Base-by-base conservation (phyloP, 2,329 filamentous ascomycete species). In the Hortaea sp. region DNA sequence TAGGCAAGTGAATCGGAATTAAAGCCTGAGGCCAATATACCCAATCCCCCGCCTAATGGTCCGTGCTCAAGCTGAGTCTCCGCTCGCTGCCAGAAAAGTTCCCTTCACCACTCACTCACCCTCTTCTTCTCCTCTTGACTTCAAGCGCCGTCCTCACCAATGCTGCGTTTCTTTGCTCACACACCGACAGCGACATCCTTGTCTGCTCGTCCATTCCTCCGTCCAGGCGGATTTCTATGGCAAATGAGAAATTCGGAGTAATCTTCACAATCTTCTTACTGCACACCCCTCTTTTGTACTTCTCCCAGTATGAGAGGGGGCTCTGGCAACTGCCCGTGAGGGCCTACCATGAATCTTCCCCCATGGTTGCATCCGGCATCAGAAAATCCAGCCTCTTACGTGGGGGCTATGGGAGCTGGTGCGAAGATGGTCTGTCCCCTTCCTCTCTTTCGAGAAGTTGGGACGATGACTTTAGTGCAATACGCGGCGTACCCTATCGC, bases 191-290 rank as follows among this genome's bases (percentile, higher is more conserved):
- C 62, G 58, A 53, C 42, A 30, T 41, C 20, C 20, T 20, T 20
- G 20, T 38, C 39, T 20, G 20, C 51, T 53, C 47, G 49, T 53
- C 53, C 57, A 20, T 20, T 20, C 4, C 20, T 20, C 20, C 20
- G 20, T 20, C 20, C 20, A 20, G 20, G 20, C 20, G 20, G 4
- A 20, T 20, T 20, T 46, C 28, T 52, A 53, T 68, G 71, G 86
- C 87, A 89, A 88, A 88, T 89, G 86, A 88, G 86, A 92, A 92
- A 92, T 90, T 92, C 86, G 86, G 87, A 92, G 87, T 85, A 92
- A 82, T 89, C 85, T 89, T 87, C 85, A 88, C n/a, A n/a, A n/a
- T n/a, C n/a, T n/a, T n/a, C n/a, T n/a, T 9, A 52, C 43, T 51
- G 41, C 45, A 48, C 44, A 44, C 46, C 53, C 51, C 48, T 51